Evolutionary conservation across 2,329 filamentous ascomycete species (phyloP), one percentile per base, ranked within the genome.

Genomic region (Ophiostoma ulmi): DNA sequence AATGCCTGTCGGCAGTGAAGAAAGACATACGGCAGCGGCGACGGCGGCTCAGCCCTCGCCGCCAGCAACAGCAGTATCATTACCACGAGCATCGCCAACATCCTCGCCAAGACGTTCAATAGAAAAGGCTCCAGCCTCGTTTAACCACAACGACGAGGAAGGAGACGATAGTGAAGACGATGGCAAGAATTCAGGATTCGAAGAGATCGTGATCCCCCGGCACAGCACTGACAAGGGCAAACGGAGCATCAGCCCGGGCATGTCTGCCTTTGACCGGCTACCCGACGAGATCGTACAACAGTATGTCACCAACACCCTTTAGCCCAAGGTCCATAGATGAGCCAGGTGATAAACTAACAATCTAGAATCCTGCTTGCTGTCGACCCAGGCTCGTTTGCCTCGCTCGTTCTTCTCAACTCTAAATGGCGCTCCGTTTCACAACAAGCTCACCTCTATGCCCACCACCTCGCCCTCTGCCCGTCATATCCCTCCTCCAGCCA

Each of bases 221-320:
- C 69, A 20, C 17, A 39, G 17, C 68, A 26, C 22, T 35, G 61
- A 35, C 26, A 39, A 63, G 26, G 61, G 66, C 66, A 63, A 44
- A 22, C 48, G 65, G 7, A 68, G 36, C 44, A 64, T 66, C 61
- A 67, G 58, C 52, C 38, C n/a, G 5, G 26, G 26, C 64, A 66
- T 71, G 58, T 65, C 64, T 17, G 82, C 84, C 44, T 87, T 90
- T 74, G 81, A 85, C 48, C 82, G 81, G 65, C 81, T 91, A 13
- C 89, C 89, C 6, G 86, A 89, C 78, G 88, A 91, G 78, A 91
- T 91, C 72, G 90, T 91, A 75, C 81, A 90, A 76, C 87, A 90
- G 89, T 91, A 80, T 78, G 86, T 31, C 17, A 41, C 41, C 38
- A 20, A 11, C 36, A 22, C 36, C 5, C 31, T 31, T 35, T 11